A percentile compares a stretch with the other conserved stretches of the same genome.
These are phyloP conservation scores for Sarcodon aspratus DNA, from an alignment of 768 basidiomycete genomes.

Conservation along the genomic window DNA sequence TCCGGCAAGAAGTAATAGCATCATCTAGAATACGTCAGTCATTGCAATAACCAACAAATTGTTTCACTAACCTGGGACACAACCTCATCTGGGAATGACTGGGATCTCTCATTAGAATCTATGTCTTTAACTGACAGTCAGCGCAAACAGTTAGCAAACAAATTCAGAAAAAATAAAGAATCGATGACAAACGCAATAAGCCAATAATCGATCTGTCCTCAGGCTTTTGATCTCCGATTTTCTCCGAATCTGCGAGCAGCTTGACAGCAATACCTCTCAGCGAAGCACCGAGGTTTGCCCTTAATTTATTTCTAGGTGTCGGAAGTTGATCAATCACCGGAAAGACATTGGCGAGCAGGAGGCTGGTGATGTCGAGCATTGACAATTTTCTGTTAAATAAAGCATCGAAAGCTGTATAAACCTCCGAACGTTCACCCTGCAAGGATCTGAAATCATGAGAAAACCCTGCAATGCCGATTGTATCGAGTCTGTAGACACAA, in stretches of 20 bases:
- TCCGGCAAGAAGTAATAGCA: constrained; percentile 28
- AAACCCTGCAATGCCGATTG: constrained; percentile 48
- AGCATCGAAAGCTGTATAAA: constrained; percentile 17
- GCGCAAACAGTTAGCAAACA: too few relatives aligned
- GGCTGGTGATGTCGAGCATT: constrained; percentile 4
- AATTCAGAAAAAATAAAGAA: too few relatives aligned
- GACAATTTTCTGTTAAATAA: constrained; percentile 7
- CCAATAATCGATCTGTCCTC: constrained; percentile 28
- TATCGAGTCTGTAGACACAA: constrained; percentile 33
- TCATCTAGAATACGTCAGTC: constrained; percentile 17
- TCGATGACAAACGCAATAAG: constrained; percentile 17
- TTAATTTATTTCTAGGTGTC: constrained; percentile 12
- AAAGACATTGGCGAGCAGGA: constrained; percentile 17
- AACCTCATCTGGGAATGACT: constrained; percentile 27
- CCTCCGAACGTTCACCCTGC: constrained; percentile 30
- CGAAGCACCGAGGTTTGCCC: constrained; percentile 15
- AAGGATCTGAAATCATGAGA: constrained; percentile 45
- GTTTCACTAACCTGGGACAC: constrained; percentile 19
- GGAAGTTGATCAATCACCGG: constrained; percentile 24
- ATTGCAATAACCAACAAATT: neutral
- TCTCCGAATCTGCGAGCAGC: constrained; percentile 18
- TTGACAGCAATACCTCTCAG: constrained; percentile 22
- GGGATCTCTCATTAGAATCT: constrained; percentile 13
- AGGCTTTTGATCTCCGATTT: constrained; percentile 13
- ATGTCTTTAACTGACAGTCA: constrained; percentile 25